A percentile compares a stretch with the other conserved stretches of the same genome.
phyloP scores from a whole-genome alignment of 345 rosid genomes.

The Microthlaspi erraticum region DNA sequence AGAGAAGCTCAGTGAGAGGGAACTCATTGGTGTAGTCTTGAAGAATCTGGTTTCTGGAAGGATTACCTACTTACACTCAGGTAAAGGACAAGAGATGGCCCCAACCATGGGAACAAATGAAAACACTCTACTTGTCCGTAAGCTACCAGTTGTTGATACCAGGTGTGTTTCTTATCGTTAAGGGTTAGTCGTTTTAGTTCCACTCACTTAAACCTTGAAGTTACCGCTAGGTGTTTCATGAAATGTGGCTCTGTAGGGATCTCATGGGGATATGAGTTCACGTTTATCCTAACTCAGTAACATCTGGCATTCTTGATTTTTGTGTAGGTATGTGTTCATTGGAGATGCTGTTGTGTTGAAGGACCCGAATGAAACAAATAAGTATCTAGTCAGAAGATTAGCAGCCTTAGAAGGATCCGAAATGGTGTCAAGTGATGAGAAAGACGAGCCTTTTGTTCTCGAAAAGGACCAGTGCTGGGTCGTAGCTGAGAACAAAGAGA shows the following conservation, averaged over 20 bases:
- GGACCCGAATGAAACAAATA: constrained; percentile 70
- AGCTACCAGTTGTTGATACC: constrained; percentile 71
- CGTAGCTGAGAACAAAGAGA: constrained; percentile 76
- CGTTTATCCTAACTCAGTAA: too few species aligned
- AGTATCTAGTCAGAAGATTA: constrained; percentile 77
- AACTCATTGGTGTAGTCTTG: constrained; percentile 58
- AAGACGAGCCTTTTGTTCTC: constrained; percentile 90
- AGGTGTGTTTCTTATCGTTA: constrained; percentile 46
- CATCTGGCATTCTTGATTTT: constrained; percentile 34
- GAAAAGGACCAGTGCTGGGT: constrained; percentile 93
- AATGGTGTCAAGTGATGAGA: constrained; percentile 80
- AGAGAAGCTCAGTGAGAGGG: constrained; percentile 64
- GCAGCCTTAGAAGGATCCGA: constrained; percentile 92
- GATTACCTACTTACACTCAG: constrained; percentile 79
- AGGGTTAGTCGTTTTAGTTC: background rate
- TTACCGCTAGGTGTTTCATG: constrained; percentile 13
- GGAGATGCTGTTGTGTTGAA: constrained; percentile 94
- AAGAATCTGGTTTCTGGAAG: constrained; percentile 78
- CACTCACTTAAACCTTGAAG: constrained; percentile 11
- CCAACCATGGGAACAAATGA: constrained; percentile 64
- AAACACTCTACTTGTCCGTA: constrained; percentile 86
- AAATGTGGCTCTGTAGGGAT: constrained; percentile 18
- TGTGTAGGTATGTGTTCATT: constrained; percentile 64
- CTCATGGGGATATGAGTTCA: too few species aligned
- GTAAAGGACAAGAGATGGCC: constrained; percentile 75